Percentiles rank a stretch among this genome's conserved stretches.
These are phyloP conservation scores for Fusarium keratoplasticum DNA, from an alignment of 2,329 filamentous ascomycete genomes.

Conservation along the genomic window DNA sequence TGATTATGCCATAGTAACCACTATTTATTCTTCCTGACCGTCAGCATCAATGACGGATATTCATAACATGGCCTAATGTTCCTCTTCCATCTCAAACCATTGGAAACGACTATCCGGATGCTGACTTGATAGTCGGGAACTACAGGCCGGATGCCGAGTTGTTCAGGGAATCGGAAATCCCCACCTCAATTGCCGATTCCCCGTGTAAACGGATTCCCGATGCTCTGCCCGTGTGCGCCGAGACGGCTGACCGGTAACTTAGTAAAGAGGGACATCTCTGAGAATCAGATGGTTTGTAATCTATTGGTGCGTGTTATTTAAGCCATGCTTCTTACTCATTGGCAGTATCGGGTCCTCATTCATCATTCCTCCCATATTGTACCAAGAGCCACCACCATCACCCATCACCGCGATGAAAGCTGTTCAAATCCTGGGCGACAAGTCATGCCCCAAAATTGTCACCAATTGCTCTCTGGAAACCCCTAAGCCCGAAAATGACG, in stretches of 20 bases:
- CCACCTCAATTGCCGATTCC: background rate
- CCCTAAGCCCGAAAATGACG: conserved; percentile 21
- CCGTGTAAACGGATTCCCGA: background rate
- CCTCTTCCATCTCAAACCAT: background rate
- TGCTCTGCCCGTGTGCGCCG: background rate
- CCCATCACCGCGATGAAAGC: conserved; percentile 46
- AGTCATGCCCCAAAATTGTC: conserved; percentile 26
- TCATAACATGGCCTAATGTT: background rate
- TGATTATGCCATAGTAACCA: too few relatives aligned
- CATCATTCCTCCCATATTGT: background rate
- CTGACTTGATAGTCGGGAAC: background rate
- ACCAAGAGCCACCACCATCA: background rate
- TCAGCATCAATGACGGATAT: background rate
- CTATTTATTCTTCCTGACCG: background rate
- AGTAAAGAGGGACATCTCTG: background rate
- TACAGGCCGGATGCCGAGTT: background rate
- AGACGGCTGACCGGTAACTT: background rate
- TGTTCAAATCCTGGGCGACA: conserved; percentile 47
- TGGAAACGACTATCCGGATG: background rate
- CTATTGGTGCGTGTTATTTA: background rate
- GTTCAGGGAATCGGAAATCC: background rate
- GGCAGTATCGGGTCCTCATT: background rate
- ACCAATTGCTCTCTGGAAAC: conserved; percentile 24
- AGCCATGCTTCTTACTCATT: background rate
- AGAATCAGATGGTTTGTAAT: too few relatives aligned